phyloP scores from a whole-genome alignment of 2,329 filamentous ascomycete genomes.

The Beauveria caledonica region DNA sequence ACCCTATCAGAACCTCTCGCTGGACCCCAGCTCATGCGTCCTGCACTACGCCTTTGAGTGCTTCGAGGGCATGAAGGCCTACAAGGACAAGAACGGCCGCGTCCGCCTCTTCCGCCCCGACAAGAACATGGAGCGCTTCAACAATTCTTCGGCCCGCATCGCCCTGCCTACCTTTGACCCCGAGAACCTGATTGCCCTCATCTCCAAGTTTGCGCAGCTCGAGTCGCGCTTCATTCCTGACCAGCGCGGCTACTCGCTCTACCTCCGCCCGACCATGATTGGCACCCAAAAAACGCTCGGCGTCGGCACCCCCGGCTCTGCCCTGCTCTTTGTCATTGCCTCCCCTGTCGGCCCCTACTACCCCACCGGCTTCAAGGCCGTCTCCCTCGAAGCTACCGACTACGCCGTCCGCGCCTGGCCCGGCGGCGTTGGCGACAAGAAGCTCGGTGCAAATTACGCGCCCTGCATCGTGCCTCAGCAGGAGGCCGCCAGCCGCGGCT shows the following conservation, averaged over 20 bases:
- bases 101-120: slow-evolving; percentile 88
- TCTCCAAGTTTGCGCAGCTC: slow-evolving; percentile 68
- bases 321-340: slow-evolving; percentile 89
- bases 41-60: slow-evolving; percentile 98
- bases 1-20: slow-evolving; percentile 93
- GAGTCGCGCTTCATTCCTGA: slow-evolving; percentile 87
- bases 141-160: slow-evolving; percentile 85
- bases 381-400: slow-evolving; percentile 90
- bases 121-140: slow-evolving; percentile 92
- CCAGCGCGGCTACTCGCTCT: slow-evolving; percentile 83
- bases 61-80: slow-evolving; percentile 99
- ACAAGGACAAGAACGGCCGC: slow-evolving; percentile 73
- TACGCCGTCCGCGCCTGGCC: slow-evolving; percentile 97
- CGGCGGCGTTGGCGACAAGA: slow-evolving; percentile 95
- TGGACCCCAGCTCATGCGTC: slow-evolving; percentile 93
- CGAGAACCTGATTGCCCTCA: slow-evolving; percentile 67
- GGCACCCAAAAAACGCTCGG: slow-evolving; percentile 92
- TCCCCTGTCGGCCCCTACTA: slow-evolving; percentile 97
- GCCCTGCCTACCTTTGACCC: slow-evolving; percentile 81
- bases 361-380: slow-evolving; percentile 94
- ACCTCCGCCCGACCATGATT: slow-evolving; percentile 93
- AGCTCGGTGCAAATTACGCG: slow-evolving; percentile 98
- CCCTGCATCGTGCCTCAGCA: slow-evolving; percentile 96
- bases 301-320: slow-evolving; percentile 83
- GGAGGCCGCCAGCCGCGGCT: slow-evolving; percentile 81